Evolutionary conservation across 2,329 filamentous ascomycete species (phyloP).

Genomic region (Pseudocercospora eumusae): DNA sequence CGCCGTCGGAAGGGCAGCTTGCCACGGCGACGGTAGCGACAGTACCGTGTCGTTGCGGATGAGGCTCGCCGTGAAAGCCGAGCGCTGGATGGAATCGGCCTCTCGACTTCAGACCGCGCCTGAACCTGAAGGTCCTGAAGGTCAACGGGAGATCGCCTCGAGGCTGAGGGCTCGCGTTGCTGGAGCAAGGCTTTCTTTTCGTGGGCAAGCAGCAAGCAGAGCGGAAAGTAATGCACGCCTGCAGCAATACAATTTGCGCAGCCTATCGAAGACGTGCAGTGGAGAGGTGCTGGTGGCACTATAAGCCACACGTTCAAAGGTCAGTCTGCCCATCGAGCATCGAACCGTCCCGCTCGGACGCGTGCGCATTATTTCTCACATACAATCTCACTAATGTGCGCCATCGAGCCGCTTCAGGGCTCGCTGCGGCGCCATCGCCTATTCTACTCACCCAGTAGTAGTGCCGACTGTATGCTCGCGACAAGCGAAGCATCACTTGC

Average conservation of each 20-base stretch:
- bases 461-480: slow-evolving; percentile 11
- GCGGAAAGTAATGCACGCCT: slow-evolving; percentile 24
- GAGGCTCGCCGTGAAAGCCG: slow-evolving; percentile 1
- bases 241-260: slow-evolving; percentile 23
- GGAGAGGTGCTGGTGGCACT: slow-evolving; percentile 21
- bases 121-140: background rate
- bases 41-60: slow-evolving; percentile 11
- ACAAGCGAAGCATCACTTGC: slow-evolving; percentile 19
- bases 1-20: slow-evolving; percentile 20
- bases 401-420: slow-evolving; percentile 22
- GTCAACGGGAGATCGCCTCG: background rate
- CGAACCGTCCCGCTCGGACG: slow-evolving; percentile 23
- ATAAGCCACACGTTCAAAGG: slow-evolving; percentile 22
- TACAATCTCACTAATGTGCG: slow-evolving; percentile 22
- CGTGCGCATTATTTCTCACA: slow-evolving; percentile 30
- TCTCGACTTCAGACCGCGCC: background rate
- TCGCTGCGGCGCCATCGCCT: slow-evolving; percentile 12
- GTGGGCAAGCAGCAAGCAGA: slow-evolving; percentile 16
- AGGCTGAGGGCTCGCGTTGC: background rate
- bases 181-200: slow-evolving; percentile 11
- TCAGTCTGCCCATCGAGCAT: slow-evolving; percentile 21
- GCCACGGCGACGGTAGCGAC: slow-evolving; percentile 29
- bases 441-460: slow-evolving; percentile 15
- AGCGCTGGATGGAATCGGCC: slow-evolving; percentile 10
- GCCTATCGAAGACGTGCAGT: slow-evolving; percentile 17